These are phyloP conservation scores for Clavaria fumosa DNA, from an alignment of 768 basidiomycete species.

Conservation along the genomic window DNA sequence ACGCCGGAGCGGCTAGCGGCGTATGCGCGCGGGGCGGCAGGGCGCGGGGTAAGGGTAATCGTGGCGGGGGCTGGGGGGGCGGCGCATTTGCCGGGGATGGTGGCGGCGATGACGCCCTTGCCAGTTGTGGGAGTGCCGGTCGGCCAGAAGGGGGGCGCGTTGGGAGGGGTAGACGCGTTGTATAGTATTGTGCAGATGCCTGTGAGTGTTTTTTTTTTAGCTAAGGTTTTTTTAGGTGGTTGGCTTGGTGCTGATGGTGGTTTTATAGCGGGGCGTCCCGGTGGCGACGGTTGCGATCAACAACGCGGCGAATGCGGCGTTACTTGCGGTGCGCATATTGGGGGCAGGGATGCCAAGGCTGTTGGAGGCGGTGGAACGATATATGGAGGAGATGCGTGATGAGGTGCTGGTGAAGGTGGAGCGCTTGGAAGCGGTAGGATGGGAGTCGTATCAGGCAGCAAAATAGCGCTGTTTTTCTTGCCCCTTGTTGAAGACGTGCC, in stretches of 20 bases:
- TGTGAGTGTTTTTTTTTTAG: constrained; percentile 32
- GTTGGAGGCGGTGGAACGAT: constrained; percentile 51
- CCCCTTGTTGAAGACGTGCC: no score
- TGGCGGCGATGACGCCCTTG: constrained; percentile 81
- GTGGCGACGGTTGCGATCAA: constrained; percentile 97
- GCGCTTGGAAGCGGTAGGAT: constrained; percentile 64
- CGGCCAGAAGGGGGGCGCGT: constrained; percentile 76
- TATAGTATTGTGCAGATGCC: constrained; percentile 99
- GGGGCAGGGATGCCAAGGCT: constrained; percentile 56
- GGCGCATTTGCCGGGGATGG: constrained; percentile 97
- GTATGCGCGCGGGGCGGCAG: constrained; percentile 63
- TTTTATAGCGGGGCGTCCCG: constrained; percentile 78
- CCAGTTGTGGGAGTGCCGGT: constrained; percentile 97
- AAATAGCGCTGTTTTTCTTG: no score
- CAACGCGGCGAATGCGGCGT: constrained; percentile 84
- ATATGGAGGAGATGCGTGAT: constrained; percentile 49
- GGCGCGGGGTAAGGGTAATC: constrained; percentile 54
- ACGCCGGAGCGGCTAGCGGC: constrained; percentile 77
- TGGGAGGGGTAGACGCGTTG: constrained; percentile 95
- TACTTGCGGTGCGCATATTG: constrained; percentile 86
- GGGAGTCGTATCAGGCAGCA: constrained; percentile 63
- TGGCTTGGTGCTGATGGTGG: constrained; percentile 2
- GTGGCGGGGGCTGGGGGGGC: constrained; percentile 98
- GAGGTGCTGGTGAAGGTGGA: constrained; percentile 73
- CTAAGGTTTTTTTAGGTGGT: constrained; percentile 2